Base-by-base conservation (phyloP, 805 yeast species). In the Zygosaccharomyces pseudorouxii region DNA sequence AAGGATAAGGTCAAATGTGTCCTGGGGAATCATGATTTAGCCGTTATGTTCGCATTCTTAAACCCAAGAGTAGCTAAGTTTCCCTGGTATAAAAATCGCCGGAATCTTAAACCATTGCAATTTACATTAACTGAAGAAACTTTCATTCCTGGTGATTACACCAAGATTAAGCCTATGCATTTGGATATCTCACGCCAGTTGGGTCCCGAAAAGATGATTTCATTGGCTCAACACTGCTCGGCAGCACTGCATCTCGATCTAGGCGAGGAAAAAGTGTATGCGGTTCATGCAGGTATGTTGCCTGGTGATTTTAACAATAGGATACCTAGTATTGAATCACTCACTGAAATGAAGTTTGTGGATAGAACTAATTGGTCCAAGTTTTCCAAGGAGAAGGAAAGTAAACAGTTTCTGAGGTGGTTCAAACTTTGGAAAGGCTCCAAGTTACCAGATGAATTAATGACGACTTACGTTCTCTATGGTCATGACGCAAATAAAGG, bases 401-500 rank as follows among this genome's bases (percentile, higher is more conserved):
- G 44, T 20, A 39, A 52, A 11, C 48, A 53, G 28, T 63, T 67
- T 36, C 70, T 73, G 4, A 75, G 79, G 12, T 83, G 89, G 89
- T 75, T 77, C 42, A 76, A 76, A 53, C 56, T 78, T 14, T 83
- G 81, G 78, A 77, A 78, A 53, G 54, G 61, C 38, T 42, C 50
- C 5, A 52, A 60, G 23, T 48, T 59, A 55, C 62, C 52, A n/a
- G 56, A 57, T 30, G 64, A 67, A 36, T 48, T 38, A n/a, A 33
- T 47, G 28, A 66, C 60, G 47, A 55, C 49, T 37, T 67, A 63
- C 19, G 89, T 87, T 3, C 80, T 79, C 58, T 90, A 90, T 62
- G 98, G 97, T 1, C 98, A 90, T 62, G 95, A 88, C 62, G 95
- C 97, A 3, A 73, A 80, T 47, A 71, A 82, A 47, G 96, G 97